phyloP scores from a whole-genome alignment of 768 basidiomycete species.

The Termitomyces sp. region DNA sequence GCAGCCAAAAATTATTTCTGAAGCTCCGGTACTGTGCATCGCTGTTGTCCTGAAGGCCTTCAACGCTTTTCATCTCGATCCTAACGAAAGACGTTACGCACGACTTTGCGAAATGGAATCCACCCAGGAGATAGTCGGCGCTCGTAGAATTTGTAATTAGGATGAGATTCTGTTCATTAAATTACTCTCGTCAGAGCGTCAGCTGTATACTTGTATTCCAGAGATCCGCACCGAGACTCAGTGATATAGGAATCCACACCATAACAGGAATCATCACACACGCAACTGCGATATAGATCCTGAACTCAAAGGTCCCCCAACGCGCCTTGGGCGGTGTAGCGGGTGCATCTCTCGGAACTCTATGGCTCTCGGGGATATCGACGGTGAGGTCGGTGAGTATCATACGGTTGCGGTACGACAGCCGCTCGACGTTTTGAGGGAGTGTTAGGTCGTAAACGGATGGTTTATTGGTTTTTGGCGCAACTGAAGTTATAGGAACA shows the following conservation, averaged over 20 bases:
- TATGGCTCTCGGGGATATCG: slow-evolving; percentile 41
- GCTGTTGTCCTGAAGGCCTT: slow-evolving; percentile 72
- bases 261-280: slow-evolving; percentile 65
- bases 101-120: slow-evolving; percentile 76
- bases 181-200: neutral
- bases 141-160: slow-evolving; percentile 66
- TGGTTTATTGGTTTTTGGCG: neutral
- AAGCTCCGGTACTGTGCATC: slow-evolving; percentile 91
- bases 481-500: neutral
- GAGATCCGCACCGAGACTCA: slow-evolving; percentile 67
- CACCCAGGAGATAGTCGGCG: slow-evolving; percentile 67
- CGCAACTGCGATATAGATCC: slow-evolving; percentile 64
- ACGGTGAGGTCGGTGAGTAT: slow-evolving; percentile 47
- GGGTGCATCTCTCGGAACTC: slow-evolving; percentile 24
- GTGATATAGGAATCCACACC: slow-evolving; percentile 66
- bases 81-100: slow-evolving; percentile 34
- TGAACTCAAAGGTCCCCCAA: slow-evolving; percentile 84
- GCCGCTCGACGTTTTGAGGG: slow-evolving; percentile 5
- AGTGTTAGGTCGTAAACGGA: slow-evolving; percentile 2
- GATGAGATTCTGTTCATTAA: slow-evolving; percentile 53
- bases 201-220: neutral
- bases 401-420: slow-evolving; percentile 18
- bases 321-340: slow-evolving; percentile 31
- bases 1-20: slow-evolving; percentile 69
- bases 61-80: slow-evolving; percentile 6